Evolutionary conservation across 208 protist species (phyloP).

Genomic region (Trypanosoma cruzi): DNA sequence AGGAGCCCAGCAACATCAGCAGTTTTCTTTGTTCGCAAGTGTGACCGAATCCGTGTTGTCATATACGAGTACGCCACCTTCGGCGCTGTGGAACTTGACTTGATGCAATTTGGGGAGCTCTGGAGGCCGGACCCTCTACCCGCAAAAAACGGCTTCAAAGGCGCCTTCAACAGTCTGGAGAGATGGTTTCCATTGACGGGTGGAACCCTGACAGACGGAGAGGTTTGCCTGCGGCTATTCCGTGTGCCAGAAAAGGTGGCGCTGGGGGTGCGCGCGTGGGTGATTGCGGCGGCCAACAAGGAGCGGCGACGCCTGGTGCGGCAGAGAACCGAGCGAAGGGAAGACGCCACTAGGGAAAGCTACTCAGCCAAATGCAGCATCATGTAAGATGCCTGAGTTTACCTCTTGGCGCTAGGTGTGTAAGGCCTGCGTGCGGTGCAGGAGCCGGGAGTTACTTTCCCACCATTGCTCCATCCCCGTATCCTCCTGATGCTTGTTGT

Average conservation of each 20-base stretch:
- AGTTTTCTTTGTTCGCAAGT: constrained; percentile 68
- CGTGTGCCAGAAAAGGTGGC: constrained; percentile 43
- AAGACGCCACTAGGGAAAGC: constrained; percentile 2
- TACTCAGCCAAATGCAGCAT: constrained; percentile 12
- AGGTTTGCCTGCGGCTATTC: constrained; percentile 49
- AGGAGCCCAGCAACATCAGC: constrained; percentile 29
- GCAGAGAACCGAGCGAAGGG: neutral
- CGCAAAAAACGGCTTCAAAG: constrained; percentile 9
- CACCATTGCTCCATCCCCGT: too few species aligned
- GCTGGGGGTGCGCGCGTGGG: constrained; percentile 28
- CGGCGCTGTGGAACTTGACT: constrained; percentile 62
- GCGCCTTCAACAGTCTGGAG: constrained; percentile 29
- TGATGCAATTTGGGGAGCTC: constrained; percentile 51
- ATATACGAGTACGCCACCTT: constrained; percentile 71
- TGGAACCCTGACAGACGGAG: constrained; percentile 29
- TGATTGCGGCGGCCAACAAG: constrained; percentile 28
- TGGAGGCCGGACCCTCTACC: constrained; percentile 27
- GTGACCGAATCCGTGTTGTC: constrained; percentile 70
- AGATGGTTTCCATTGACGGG: constrained; percentile 19
- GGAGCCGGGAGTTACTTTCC: too few species aligned
- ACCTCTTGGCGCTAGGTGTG: neutral
- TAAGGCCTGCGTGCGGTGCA: too few species aligned
- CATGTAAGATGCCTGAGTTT: constrained; percentile 9
- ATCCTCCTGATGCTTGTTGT: too few species aligned
- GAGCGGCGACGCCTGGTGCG: constrained; percentile 16